A percentile compares a stretch with the other conserved stretches of the same genome.
Evolutionary conservation across 164 flowering plant genomes (phyloP).

Genomic region (Aristolochia contorta): DNA sequence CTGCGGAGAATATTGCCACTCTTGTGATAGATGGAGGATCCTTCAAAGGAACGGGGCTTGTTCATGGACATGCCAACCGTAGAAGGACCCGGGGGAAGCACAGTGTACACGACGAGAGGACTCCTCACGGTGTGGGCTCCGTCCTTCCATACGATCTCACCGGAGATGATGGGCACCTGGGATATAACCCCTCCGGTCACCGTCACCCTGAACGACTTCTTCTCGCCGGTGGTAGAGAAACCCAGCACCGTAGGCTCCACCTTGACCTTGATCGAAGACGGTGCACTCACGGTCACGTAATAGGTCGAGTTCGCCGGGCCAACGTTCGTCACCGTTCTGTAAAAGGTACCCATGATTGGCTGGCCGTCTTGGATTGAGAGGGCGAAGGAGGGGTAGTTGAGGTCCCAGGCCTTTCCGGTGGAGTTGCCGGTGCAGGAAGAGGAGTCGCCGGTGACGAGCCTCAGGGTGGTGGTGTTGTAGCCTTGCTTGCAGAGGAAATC

Average conservation of each 20-base stretch:
- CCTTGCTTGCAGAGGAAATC: constrained; percentile 43
- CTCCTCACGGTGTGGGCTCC: constrained; percentile 29
- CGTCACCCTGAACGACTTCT: constrained; percentile 22
- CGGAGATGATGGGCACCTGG: constrained; percentile 34
- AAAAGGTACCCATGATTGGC: constrained; percentile 21
- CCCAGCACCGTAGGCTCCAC: constrained; percentile 27
- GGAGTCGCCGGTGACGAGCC: constrained; percentile 25
- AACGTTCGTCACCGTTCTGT: constrained; percentile 41
- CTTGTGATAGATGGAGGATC: constrained; percentile 11
- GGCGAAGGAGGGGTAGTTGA: constrained; percentile 48
- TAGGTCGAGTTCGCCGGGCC: constrained; percentile 39
- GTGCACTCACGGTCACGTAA: constrained; percentile 9
- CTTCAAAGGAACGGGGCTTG: constrained; percentile 3
- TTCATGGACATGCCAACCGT: not conserved
- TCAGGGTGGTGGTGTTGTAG: constrained; percentile 19
- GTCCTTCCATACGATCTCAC: constrained; percentile 30
- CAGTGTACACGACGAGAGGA: constrained; percentile 30
- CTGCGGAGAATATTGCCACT: constrained; percentile 11
- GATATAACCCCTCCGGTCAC: constrained; percentile 24
- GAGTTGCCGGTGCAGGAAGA: constrained; percentile 19
- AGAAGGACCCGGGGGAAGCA: not conserved
- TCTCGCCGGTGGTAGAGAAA: constrained; percentile 29
- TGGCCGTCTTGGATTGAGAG: constrained; percentile 33
- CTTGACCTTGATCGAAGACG: constrained; percentile 1
- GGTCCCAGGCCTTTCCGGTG: constrained; percentile 31